Evolutionary conservation across 2,329 filamentous ascomycete species (phyloP).

Genomic region (Pseudogymnoascus sp.): DNA sequence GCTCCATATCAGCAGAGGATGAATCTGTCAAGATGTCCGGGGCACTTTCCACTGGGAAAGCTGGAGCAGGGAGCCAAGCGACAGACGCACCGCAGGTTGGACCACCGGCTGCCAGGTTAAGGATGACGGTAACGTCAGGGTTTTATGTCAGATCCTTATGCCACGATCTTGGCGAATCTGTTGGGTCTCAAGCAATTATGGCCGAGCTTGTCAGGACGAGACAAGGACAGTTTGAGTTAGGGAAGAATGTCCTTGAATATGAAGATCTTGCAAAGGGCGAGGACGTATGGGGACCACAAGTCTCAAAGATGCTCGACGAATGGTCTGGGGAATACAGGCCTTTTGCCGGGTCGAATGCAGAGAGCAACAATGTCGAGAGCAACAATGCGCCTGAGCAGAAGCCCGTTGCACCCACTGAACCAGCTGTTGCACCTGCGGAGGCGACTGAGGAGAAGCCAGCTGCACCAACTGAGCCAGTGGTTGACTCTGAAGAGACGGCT

Average conservation of each 20-base stretch:
- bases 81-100: slow-evolving; percentile 33
- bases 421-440: neutral
- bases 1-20: slow-evolving; percentile 12
- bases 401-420: neutral
- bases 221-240: slow-evolving; percentile 72
- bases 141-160: slow-evolving; percentile 95
- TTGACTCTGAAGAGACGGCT: slow-evolving; percentile 1
- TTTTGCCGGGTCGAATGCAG: slow-evolving; percentile 5
- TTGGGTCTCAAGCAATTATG: slow-evolving; percentile 81
- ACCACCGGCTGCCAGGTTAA: slow-evolving; percentile 70
- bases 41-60: slow-evolving; percentile 22
- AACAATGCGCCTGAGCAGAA: neutral
- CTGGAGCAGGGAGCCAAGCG: slow-evolving; percentile 10
- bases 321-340: slow-evolving; percentile 21
- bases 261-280: slow-evolving; percentile 68
- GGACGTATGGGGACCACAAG: slow-evolving; percentile 70
- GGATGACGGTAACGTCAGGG: slow-evolving; percentile 88
- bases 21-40: slow-evolving; percentile 26
- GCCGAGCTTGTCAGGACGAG: slow-evolving; percentile 69
- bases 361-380: slow-evolving; percentile 2
- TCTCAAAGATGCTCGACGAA: slow-evolving; percentile 46
- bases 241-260: slow-evolving; percentile 69
- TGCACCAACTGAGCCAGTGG: neutral
- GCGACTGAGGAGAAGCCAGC: neutral
- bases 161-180: slow-evolving; percentile 78